Conservation (phyloP, 495 filamentous ascomycete species). For the Neurospora tetraspora region DNA sequence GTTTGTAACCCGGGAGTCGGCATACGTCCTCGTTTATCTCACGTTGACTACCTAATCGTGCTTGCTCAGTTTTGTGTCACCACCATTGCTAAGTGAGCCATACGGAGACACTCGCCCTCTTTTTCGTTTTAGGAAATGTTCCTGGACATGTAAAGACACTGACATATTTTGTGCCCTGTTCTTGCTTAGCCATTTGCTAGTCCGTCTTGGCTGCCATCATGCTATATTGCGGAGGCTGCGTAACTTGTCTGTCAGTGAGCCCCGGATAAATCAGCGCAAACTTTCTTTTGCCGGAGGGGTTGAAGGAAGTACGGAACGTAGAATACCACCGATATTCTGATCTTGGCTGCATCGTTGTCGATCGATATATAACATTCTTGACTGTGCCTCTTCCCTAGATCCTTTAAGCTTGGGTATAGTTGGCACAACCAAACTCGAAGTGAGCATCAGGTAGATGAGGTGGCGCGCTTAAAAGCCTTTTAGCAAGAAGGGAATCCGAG, state of each 20-base stretch:
- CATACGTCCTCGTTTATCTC: neutral
- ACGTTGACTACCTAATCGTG: neutral
- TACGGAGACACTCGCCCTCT: neutral
- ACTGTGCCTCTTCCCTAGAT: neutral
- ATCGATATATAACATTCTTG: neutral
- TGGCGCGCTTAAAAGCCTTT: neutral
- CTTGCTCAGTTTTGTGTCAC: neutral
- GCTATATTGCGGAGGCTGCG: neutral
- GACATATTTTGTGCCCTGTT: neutral
- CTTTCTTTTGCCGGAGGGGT: neutral
- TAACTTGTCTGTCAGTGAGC: neutral
- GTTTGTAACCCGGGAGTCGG: neutral
- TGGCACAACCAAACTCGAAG: neutral
- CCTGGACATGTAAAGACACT: neutral
- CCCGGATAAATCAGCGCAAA: neutral
- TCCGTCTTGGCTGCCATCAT: neutral
- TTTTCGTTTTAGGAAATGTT: neutral
- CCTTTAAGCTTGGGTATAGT: neutral
- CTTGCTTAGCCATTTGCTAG: neutral
- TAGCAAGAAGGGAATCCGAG: neutral
- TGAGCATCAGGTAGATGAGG: neutral
- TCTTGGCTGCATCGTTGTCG: neutral
- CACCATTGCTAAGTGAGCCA: neutral
- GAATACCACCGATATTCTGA: neutral
- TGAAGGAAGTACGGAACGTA: no score